A percentile compares a stretch with the other conserved stretches of the same genome.
These are phyloP conservation scores for Benincasa hispida DNA, from an alignment of 306 rosid genomes.

Conservation along the genomic window DNA sequence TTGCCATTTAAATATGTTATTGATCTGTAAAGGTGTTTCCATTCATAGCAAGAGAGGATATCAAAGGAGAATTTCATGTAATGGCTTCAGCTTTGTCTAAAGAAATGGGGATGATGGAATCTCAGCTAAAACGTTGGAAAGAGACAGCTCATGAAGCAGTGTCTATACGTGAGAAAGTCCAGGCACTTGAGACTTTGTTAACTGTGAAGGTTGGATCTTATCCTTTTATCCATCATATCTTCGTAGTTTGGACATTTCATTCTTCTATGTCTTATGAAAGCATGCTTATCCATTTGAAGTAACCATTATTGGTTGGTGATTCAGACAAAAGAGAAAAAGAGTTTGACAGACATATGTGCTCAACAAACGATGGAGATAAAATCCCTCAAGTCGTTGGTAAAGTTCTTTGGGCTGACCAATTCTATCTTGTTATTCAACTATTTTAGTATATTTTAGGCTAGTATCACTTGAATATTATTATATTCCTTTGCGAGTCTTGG, in stretches of 20 bases:
- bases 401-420: slow-evolving; percentile 10
- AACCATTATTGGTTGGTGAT: slow-evolving; percentile 17
- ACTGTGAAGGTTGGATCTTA: slow-evolving; percentile 40
- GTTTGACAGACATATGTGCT: slow-evolving; percentile 47
- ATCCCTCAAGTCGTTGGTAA: slow-evolving; percentile 61
- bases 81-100: slow-evolving; percentile 88
- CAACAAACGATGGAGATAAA: slow-evolving; percentile 57
- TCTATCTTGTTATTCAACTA: background rate
- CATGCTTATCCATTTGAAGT: background rate
- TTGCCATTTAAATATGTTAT: background rate
- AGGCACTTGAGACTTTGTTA: slow-evolving; percentile 40
- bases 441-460: background rate
- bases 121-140: slow-evolving; percentile 81
- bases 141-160: slow-evolving; percentile 74
- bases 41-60: slow-evolving; percentile 81
- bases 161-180: slow-evolving; percentile 57
- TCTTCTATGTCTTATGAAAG: background rate
- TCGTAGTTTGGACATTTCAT: background rate
- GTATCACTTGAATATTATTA: background rate
- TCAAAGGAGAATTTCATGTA: slow-evolving; percentile 78
- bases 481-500: background rate
- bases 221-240: background rate
- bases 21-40: slow-evolving; percentile 20
- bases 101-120: slow-evolving; percentile 96
- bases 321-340: slow-evolving; percentile 45